Base-by-base conservation (phyloP, 192 early-diverging fungal genomes). In the Phycomyces blakesleeanus region DNA sequence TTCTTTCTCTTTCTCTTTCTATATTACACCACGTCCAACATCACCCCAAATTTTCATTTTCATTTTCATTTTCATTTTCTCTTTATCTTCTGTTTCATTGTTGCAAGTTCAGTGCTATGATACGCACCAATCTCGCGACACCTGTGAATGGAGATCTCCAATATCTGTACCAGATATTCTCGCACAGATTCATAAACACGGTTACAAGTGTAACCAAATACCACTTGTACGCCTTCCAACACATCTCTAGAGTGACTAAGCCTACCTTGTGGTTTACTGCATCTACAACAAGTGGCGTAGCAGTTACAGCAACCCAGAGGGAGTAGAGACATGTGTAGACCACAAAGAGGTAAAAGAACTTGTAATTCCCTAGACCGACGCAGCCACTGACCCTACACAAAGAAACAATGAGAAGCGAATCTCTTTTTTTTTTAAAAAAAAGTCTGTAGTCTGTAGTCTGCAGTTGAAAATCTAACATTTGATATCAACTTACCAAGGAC, bases 361-460 rank as follows among this genome's bases (percentile, higher is more conserved):
- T 83, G 69, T 83, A 83, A 55, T 83, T 83, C 26, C 67, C 68
- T 20, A 73, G 72, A 37, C 82, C 82, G 29, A 83, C 79, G 59
- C 82, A 83, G 39, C 76, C 76, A 39, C 67, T 55, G 6, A 83
- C 59, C 82, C 81, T 77, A 29, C 18, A n/a, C n/a, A n/a, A n/a
- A n/a, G 20, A 20, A 18, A 27, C 16, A 12, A 15, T 61, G 69
- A 44, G 8, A n/a, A n/a, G n/a, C n/a, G n/a, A n/a, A n/a, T n/a
- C n/a, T n/a, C n/a, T n/a, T n/a, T n/a, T n/a, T n/a, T n/a, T n/a
- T n/a, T 20, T 16, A 50, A 22, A 50, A 16, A 22, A 50, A 50
- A 55, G 61, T 60, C 38, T 71, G 63, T 68, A 66, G n/a, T n/a
- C n/a, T n/a, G n/a, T n/a, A n/a, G n/a, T n/a, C n/a, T n/a, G n/a